Evolutionary conservation across 192 early-diverging fungal genomes (phyloP).

Genomic region (Backusella sp.): DNA sequence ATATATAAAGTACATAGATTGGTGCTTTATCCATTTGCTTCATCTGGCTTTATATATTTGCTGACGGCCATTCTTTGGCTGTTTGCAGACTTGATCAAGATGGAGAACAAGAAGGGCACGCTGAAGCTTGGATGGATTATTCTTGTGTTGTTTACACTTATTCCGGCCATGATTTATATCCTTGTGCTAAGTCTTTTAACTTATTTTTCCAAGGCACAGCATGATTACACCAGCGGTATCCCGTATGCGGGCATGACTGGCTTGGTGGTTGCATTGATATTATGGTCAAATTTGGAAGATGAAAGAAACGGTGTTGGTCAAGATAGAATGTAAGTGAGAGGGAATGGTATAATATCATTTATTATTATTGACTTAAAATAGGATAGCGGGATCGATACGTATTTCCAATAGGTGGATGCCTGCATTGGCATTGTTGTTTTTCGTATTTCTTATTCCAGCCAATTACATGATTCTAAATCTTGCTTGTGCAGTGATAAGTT

Average conservation of each 20-base stretch:
- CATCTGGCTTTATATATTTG: neutral
- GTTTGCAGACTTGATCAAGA: neutral
- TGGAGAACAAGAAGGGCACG: slow-evolving; percentile 18
- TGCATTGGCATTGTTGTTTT: slow-evolving; percentile 16
- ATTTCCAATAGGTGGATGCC: slow-evolving; percentile 9
- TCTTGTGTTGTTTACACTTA: neutral
- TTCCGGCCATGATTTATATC: slow-evolving; percentile 19
- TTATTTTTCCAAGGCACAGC: neutral
- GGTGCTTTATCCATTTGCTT: neutral
- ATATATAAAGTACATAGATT: neutral
- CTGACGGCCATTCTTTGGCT: neutral
- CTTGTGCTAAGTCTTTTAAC: neutral
- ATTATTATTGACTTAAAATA: neutral
- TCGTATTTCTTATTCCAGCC: slow-evolving; percentile 20
- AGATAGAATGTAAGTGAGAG: slow-evolving; percentile 7
- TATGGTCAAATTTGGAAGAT: slow-evolving; percentile 11
- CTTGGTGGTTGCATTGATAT: slow-evolving; percentile 11
- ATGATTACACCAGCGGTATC: neutral
- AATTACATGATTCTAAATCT: slow-evolving; percentile 19
- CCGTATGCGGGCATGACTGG: slow-evolving; percentile 16
- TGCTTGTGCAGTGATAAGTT: neutral
- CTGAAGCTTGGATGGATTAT: slow-evolving; percentile 5
- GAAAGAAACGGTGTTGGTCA: neutral
- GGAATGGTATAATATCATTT: too few relatives aligned
- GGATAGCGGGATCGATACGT: slow-evolving; percentile 20